Conservation (phyloP, 306 rosid genomes). For the Lathyrus aphaca region DNA sequence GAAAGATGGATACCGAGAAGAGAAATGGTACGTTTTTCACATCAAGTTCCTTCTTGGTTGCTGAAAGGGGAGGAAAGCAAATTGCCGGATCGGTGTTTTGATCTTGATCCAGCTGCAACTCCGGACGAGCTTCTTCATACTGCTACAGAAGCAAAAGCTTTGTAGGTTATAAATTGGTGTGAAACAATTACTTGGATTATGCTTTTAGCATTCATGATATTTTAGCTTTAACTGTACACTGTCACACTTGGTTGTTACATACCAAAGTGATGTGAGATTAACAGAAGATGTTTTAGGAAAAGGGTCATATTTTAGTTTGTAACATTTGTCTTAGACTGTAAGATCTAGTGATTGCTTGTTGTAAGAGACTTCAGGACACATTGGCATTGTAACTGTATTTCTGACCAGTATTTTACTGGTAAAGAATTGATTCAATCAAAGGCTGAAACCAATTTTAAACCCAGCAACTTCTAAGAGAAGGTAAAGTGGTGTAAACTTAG, state of each 20-base stretch:
- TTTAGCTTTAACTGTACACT: conserved; percentile 91
- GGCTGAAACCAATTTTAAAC: conserved; percentile 24
- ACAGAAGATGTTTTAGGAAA: conserved; percentile 39
- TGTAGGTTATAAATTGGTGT: conserved; percentile 41
- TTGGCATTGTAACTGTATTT: conserved; percentile 33
- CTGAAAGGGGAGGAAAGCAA: conserved; percentile 61
- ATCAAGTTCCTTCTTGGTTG: conserved; percentile 91
- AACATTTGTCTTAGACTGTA: conserved; percentile 48
- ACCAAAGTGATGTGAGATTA: conserved; percentile 45
- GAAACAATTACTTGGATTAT: conserved; percentile 40
- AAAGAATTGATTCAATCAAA: conserved; percentile 36
- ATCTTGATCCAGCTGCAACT: conserved; percentile 96
- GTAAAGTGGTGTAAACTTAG: no score
- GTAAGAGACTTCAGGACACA: conserved; percentile 25
- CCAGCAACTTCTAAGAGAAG: background rate
- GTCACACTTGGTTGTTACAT: conserved; percentile 66
- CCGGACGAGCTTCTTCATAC: conserved; percentile 93
- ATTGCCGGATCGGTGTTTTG: conserved; percentile 85
- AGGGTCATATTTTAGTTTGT: conserved; percentile 25
- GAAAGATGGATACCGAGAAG: conserved; percentile 78
- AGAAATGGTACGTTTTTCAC: conserved; percentile 94
- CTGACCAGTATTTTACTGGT: conserved; percentile 37
- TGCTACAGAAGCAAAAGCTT: conserved; percentile 48
- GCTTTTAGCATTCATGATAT: conserved; percentile 55
- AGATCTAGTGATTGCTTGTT: conserved; percentile 48